A percentile compares a stretch with the other conserved stretches of the same genome.
Evolutionary conservation across 805 yeast species (phyloP).

Genomic region (Metahyphopichia silvanorum): DNA sequence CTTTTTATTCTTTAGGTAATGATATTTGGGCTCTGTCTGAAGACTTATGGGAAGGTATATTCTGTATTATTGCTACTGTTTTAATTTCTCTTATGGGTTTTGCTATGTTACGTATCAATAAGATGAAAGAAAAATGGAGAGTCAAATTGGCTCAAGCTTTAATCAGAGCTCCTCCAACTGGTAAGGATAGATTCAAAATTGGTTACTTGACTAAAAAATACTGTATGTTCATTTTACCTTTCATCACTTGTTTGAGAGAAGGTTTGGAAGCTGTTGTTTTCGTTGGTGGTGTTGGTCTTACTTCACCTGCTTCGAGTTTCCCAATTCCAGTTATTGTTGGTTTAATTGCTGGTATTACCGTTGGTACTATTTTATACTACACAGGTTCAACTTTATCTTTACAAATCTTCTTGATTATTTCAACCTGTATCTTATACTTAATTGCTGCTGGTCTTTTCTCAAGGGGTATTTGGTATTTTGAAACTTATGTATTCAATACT

Average conservation of each 20-base stretch:
- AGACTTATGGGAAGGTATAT: constrained; percentile 93
- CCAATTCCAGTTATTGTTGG: constrained; percentile 91
- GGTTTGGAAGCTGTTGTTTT: constrained; percentile 95
- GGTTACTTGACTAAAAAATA: constrained; percentile 52
- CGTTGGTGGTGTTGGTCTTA: constrained; percentile 91
- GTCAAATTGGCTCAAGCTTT: constrained; percentile 82
- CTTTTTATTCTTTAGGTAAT: constrained; percentile 73
- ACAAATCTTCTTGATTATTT: constrained; percentile 77
- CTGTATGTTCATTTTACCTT: constrained; percentile 85
- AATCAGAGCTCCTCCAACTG: constrained; percentile 50
- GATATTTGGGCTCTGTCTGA: constrained; percentile 86
- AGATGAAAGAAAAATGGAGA: constrained; percentile 95
- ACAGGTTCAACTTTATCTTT: constrained; percentile 76
- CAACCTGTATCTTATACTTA: constrained; percentile 82
- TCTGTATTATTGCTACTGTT: constrained; percentile 80
- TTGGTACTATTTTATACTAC: constrained; percentile 68
- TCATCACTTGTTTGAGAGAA: constrained; percentile 85
- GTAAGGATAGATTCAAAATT: constrained; percentile 40
- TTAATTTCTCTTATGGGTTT: constrained; percentile 90
- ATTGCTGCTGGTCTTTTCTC: constrained; percentile 90
- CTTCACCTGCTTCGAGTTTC: constrained; percentile 49
- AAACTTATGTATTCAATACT: constrained; percentile 57
- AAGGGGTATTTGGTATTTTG: constrained; percentile 86
- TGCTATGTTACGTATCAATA: constrained; percentile 89
- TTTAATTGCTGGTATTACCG: constrained; percentile 65